These are phyloP conservation scores for Plantago ovata DNA, from an alignment of 257 asterid species.

Conservation along the genomic window DNA sequence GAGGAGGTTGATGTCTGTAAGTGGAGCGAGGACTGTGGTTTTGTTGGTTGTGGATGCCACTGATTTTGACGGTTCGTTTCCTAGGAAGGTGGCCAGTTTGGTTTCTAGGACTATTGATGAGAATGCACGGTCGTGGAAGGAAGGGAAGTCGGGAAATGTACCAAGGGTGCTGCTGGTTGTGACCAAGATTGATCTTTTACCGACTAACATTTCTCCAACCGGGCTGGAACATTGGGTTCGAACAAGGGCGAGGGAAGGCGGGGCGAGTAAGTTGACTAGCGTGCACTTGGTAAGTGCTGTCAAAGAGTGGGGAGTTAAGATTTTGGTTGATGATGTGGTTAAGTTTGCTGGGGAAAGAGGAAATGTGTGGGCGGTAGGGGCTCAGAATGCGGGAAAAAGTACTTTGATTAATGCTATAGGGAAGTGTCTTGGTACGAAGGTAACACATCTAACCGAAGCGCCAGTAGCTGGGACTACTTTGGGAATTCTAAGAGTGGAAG, in stretches of 20 bases:
- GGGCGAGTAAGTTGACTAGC: conserved; percentile 57
- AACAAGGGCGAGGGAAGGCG: conserved; percentile 74
- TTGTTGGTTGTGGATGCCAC: conserved; percentile 80
- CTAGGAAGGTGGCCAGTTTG: conserved; percentile 65
- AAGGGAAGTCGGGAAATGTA: conserved; percentile 79
- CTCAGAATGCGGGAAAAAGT: conserved; percentile 92
- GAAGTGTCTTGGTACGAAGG: conserved; percentile 50
- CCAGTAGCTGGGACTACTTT: conserved; percentile 85
- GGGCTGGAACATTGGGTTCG: conserved; percentile 87
- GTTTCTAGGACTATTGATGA: conserved; percentile 60
- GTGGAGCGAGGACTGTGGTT: conserved; percentile 68
- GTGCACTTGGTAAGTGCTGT: conserved; percentile 86
- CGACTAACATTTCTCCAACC: conserved; percentile 74
- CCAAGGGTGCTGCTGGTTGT: conserved; percentile 75
- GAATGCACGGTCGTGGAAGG: conserved; percentile 70
- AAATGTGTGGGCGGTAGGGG: conserved; percentile 89
- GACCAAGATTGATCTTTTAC: conserved; percentile 83
- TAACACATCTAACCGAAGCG: conserved; percentile 78
- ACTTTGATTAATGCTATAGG: conserved; percentile 75
- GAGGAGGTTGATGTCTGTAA: conserved; percentile 53
- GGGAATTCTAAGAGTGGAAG: conserved; percentile 86
- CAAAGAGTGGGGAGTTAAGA: conserved; percentile 84
- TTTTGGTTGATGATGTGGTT: conserved; percentile 71
- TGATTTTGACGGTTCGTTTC: conserved; percentile 89
- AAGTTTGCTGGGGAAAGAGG: conserved; percentile 75